Evolutionary conservation across 2,329 filamentous ascomycete species (phyloP), one percentile per base, ranked within the genome.

Genomic region (Pestalotiopsis sp.): DNA sequence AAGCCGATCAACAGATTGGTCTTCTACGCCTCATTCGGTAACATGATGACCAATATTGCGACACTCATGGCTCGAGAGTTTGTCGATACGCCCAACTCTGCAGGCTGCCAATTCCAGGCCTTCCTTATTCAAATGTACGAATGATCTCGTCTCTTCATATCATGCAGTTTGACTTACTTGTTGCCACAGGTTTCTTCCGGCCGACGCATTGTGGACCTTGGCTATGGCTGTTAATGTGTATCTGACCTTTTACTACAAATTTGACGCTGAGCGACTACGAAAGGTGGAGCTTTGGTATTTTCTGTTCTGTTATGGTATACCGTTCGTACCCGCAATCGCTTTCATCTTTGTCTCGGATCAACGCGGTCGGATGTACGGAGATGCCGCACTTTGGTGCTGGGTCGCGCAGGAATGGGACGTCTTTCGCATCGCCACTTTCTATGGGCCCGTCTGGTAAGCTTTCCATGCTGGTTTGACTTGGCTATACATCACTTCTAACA

Each of bases 1-100:
- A 95, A 94, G 76, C 92, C 93, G n/a, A 94, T 96, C 81, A 96
- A 96, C 76, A 87, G 93, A 20, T 85, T 97, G 0, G 90, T 95
- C 11, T 95, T 97, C 78, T 96, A 92, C 78, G 93, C 93, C 6
- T 92, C 92, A 0, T 92, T 93, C 75, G 93, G 93, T 9, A 97
- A 97, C 75, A 85, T 95, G 73, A 84, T 94, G 79, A 89, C 89
- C 70, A 95, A 94, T 77, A 86, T 93, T 20, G 93, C 90, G 1
- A 94, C 93, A 0, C 79, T 95, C 41, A 93, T 95, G 75, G 90
- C 91, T 0, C 86, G 87, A 45, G 84, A 86, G 1, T 92, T 89
- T 52, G 80, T 93, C 6, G 72, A 75, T 2, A 75, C 82, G 9
- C 79, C 84, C 1, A 71, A 81, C 17, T 86, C 84, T 0, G 84